Percentiles rank a stretch among this genome's conserved stretches.
phyloP scores from a whole-genome alignment of 2,329 filamentous ascomycete genomes.

The Sclerotinia glacialis region DNA sequence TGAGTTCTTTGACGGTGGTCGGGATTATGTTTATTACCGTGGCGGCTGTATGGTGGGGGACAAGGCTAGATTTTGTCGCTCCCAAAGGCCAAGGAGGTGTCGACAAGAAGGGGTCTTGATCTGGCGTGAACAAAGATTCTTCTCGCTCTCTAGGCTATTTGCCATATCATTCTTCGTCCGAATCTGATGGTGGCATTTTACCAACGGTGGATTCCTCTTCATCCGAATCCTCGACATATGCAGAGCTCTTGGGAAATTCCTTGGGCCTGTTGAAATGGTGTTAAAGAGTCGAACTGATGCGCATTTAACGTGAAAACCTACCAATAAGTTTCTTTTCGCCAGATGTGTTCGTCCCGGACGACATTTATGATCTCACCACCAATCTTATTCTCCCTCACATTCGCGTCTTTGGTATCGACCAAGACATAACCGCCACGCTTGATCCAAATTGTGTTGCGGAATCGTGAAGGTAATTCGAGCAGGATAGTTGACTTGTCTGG shows the following conservation, averaged over 20 bases:
- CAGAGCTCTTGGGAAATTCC: conserved; percentile 67
- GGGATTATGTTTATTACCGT: conserved; percentile 66
- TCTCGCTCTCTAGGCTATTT: neutral
- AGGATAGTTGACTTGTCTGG: conserved; percentile 64
- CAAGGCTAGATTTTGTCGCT: conserved; percentile 37
- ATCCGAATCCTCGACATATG: conserved; percentile 61
- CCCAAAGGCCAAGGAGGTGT: conserved; percentile 32
- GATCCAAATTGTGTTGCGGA: conserved; percentile 92
- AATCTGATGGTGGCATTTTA: conserved; percentile 79
- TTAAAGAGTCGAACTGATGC: conserved; percentile 11
- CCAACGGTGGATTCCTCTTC: conserved; percentile 78
- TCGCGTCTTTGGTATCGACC: conserved; percentile 66
- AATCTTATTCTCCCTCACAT: conserved; percentile 71
- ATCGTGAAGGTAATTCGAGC: conserved; percentile 78
- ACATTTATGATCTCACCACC: conserved; percentile 90
- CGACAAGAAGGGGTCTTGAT: conserved; percentile 33
- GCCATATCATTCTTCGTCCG: conserved; percentile 62
- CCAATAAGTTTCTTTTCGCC: conserved; percentile 90
- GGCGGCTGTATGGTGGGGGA: conserved; percentile 40
- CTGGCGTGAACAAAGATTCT: neutral
- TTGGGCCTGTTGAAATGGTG: conserved; percentile 59
- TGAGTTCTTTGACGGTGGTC: conserved; percentile 67
- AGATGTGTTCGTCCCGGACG: conserved; percentile 84
- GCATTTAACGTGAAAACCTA: conserved; percentile 40
- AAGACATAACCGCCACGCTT: conserved; percentile 85